Evolutionary conservation across 1,284 basidiomycete species (phyloP), one percentile per base, ranked within the genome.

Genomic region (Ganoderma resinaceum): DNA sequence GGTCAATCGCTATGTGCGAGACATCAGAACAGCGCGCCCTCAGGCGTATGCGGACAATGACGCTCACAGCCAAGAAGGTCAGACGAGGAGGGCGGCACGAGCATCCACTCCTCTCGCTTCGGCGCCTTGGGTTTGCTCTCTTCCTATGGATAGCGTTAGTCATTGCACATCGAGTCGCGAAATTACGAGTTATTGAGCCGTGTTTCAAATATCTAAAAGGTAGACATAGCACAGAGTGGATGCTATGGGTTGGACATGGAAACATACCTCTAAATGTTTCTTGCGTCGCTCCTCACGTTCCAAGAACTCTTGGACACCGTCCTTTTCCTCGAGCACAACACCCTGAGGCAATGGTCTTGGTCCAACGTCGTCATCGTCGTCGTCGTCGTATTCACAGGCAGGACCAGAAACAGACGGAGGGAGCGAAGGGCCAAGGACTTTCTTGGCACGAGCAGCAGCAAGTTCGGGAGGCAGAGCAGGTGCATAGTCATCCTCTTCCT

Each of bases 51-150:
- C 46, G 46, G 61, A 59, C 29, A 26, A 59, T 53, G 57, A 49
- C 42, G 31, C 92, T 73, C 74, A 95, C 94, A 91, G 60, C 87
- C 86, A 16, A 95, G 82, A 18, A 96, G 79, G 70, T 93, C 91
- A 2, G 92, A 91, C 0, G 89, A 87, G 14, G 91, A 89, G 0
- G 96, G 96, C 1, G 96, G 96, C 0, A 93, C 91, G 46, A 97
- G 85, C 96, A 98, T 98, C 96, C 96, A 98, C 78, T 96, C 95
- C 40, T 97, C 95, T 64, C 96, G 88, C 78, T 95, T 84, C 37
- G 88, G 82, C 55, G 87, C 87, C 79, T 95, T 93, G 7, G 92
- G 92, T 74, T 91, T 90, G 20, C 83, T 82, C 18, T 88, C 89
- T 82, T 93, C 91, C 89, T 92, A 70, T 23, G 23, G 57, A 57